These are phyloP conservation scores for Neospora caninum DNA, from an alignment of 169 alveolate species.

Conservation along the genomic window DNA sequence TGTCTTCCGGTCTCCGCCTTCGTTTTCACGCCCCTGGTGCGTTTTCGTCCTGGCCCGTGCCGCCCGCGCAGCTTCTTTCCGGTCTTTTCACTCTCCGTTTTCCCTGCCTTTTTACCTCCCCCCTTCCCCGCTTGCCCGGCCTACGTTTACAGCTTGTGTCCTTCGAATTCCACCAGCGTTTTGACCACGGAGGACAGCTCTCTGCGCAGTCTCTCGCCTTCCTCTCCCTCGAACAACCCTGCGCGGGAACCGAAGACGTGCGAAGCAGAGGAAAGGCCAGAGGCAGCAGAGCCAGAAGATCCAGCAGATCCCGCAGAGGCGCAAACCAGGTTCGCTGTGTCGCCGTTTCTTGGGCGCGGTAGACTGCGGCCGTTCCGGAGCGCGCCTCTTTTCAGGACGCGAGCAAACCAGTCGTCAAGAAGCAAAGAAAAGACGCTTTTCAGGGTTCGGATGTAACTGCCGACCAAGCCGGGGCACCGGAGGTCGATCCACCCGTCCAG, in stretches of 20 bases:
- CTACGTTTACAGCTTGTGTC: slow-evolving; percentile 39
- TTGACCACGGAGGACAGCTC: slow-evolving; percentile 32
- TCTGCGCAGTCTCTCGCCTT: background rate
- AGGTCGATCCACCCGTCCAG: slow-evolving; percentile 63
- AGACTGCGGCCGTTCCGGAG: background rate
- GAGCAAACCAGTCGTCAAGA: slow-evolving; percentile 1
- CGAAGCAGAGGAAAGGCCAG: background rate
- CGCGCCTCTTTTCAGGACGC: background rate
- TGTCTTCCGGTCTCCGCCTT: no score
- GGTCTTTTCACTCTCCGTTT: no score
- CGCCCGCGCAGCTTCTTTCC: no score
- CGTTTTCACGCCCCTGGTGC: no score
- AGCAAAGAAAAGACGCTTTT: slow-evolving; percentile 21
- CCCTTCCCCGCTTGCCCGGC: background rate
- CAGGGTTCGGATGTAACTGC: slow-evolving; percentile 39
- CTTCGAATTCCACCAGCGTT: slow-evolving; percentile 63
- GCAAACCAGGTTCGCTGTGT: background rate
- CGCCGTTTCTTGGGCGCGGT: background rate
- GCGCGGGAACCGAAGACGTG: background rate
- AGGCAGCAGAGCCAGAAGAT: background rate
- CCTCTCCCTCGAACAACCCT: background rate
- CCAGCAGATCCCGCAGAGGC: background rate
- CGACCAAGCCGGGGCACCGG: slow-evolving; percentile 49
- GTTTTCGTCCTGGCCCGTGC: no score
- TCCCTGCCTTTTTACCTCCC: no score